Percentiles rank a stretch among this genome's conserved stretches.
phyloP scores from a whole-genome alignment of 2,329 filamentous ascomycete genomes.

The Claviceps purpurea region DNA sequence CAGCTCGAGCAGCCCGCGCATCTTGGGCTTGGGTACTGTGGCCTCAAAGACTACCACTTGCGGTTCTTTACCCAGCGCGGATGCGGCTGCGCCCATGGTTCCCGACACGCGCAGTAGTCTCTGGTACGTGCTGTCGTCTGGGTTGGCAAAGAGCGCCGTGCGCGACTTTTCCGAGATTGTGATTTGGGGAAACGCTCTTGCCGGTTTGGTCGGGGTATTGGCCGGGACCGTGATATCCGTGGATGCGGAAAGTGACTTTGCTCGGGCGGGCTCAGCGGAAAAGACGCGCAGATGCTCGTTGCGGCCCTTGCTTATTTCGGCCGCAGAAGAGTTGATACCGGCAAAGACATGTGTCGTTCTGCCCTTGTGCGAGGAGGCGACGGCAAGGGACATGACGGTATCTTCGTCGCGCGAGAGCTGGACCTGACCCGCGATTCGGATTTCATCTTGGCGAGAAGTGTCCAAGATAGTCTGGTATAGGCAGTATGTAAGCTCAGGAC shows the following conservation, averaged over 20 bases:
- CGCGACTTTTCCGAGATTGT: slow-evolving; percentile 40
- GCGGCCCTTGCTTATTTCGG: slow-evolving; percentile 57
- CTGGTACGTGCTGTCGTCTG: slow-evolving; percentile 42
- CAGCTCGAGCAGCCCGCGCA: slow-evolving; percentile 36
- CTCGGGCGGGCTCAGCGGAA: slow-evolving; percentile 33
- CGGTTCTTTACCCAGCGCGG: slow-evolving; percentile 59
- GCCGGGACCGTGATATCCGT: slow-evolving; percentile 7
- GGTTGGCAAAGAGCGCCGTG: slow-evolving; percentile 36
- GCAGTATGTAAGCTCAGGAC: not conserved
- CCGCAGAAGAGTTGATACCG: slow-evolving; percentile 70
- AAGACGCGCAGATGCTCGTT: slow-evolving; percentile 80
- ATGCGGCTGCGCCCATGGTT: slow-evolving; percentile 65
- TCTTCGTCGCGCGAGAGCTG: slow-evolving; percentile 76
- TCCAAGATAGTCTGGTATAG: slow-evolving; percentile 54
- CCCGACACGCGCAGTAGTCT: slow-evolving; percentile 43
- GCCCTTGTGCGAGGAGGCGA: slow-evolving; percentile 48
- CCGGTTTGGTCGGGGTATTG: slow-evolving; percentile 6
- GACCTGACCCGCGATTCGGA: slow-evolving; percentile 56
- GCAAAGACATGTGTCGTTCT: slow-evolving; percentile 48
- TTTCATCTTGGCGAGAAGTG: slow-evolving; percentile 47
- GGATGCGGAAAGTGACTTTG: slow-evolving; percentile 18
- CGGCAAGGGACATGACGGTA: slow-evolving; percentile 70
- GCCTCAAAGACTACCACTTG: slow-evolving; percentile 71
- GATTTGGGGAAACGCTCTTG: slow-evolving; percentile 11
- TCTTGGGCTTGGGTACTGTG: slow-evolving; percentile 32